Evolutionary conservation across 352 stramenopile species (phyloP), one percentile per base, ranked within the genome.

Genomic region (Phytophthora colocasiae): DNA sequence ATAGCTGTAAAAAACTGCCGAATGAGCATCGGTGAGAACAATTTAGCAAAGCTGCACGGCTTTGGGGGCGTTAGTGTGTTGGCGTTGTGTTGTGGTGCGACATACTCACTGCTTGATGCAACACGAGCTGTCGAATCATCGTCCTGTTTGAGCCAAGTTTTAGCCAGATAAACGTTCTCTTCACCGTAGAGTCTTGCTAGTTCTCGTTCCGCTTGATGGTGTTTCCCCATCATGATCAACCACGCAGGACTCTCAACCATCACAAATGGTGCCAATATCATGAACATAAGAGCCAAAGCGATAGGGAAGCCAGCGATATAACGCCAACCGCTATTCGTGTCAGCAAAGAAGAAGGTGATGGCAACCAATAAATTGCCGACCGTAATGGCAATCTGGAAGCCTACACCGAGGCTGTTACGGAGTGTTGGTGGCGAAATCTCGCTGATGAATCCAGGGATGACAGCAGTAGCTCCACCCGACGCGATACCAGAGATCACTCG

Each of bases 401-500:
- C 61, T 2, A 72, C 63, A 17, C 64, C 64, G 39, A 78, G 69
- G 31, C 69, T 44, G 32, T 71, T 67, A 31, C 69, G 69, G 12
- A 78, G 69, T 29, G 69, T 48, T 10, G 61, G 63, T 11, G 73
- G 73, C 19, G 73, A 66, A 44, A 81, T 74, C 39, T 78, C 73
- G 40, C 40, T 71, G 47, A 74, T 71, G 45, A 71, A 71, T 22
- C 63, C 63, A 17, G 63, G 62, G 41, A 67, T 59, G 12, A 77
- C 60, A 32, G 63, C 68, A 19, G 68, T 69, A 4, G 66, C 65
- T 12, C 49, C 51, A 40, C 77, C 74, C 9, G 77, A 80, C 2
- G 74, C 71, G 8, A 85, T 12, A 7, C 77, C 77, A 2, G 74
- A 73, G 54, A 85, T 58, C 19, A 75, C 39, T 26, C 77, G 73